Percentiles rank a stretch among this genome's conserved stretches.
Evolutionary conservation across 1,139 yeast genomes (phyloP).

Genomic region (Protomyces arabidopsidicola): DNA sequence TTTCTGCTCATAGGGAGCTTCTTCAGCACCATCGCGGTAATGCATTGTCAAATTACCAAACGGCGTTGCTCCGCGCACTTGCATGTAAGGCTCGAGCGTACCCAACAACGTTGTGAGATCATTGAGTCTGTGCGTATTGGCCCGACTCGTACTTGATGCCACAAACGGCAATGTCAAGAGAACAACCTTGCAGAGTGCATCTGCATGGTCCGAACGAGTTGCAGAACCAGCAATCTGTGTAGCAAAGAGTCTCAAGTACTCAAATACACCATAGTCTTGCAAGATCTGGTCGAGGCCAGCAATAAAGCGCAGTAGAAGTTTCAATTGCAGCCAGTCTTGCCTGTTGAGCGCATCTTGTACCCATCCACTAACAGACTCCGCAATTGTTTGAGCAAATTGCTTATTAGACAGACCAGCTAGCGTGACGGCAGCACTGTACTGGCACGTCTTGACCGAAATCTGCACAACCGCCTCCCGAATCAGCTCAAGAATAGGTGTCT

Average conservation of each 20-base stretch:
- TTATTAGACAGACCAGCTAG: slow-evolving; percentile 63
- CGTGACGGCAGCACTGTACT: slow-evolving; percentile 64
- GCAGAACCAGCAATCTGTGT: slow-evolving; percentile 38
- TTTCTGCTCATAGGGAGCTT: slow-evolving; percentile 31
- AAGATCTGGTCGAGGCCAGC: slow-evolving; percentile 62
- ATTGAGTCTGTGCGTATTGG: slow-evolving; percentile 14
- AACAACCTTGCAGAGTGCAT: slow-evolving; percentile 41
- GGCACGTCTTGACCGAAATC: slow-evolving; percentile 83
- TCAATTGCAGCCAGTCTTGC: slow-evolving; percentile 60
- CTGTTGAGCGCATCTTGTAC: slow-evolving; percentile 52
- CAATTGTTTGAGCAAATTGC: slow-evolving; percentile 61
- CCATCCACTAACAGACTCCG: slow-evolving; percentile 64
- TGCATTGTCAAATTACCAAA: slow-evolving; percentile 27
- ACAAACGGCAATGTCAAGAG: slow-evolving; percentile 63
- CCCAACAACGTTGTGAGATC: slow-evolving; percentile 28
- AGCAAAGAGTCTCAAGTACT: slow-evolving; percentile 51
- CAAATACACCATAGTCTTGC: slow-evolving; percentile 50
- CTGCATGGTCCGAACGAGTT: slow-evolving; percentile 56
- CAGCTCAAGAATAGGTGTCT: slow-evolving; percentile 18
- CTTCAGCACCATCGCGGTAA: slow-evolving; percentile 28
- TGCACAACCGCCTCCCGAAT: slow-evolving; percentile 47
- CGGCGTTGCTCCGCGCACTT: slow-evolving; percentile 8
- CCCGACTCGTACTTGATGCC: background rate
- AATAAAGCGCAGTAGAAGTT: slow-evolving; percentile 65
- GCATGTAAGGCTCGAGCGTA: slow-evolving; percentile 38